Evolutionary conservation across 1,284 basidiomycete genomes (phyloP), one percentile per base, ranked within the genome.

Genomic region (Austroboletus rostrupii): DNA sequence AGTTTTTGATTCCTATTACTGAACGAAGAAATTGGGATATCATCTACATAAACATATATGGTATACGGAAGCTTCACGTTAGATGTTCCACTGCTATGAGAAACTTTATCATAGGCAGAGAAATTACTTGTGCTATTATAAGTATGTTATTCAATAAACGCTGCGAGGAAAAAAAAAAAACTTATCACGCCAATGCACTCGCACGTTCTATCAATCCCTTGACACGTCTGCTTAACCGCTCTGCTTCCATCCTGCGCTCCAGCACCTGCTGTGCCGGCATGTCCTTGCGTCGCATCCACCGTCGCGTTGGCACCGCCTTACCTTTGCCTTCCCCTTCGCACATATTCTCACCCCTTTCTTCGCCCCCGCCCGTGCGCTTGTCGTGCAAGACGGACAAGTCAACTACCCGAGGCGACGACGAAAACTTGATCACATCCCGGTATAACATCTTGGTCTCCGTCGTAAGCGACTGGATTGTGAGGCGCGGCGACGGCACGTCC

Each of bases 371-470:
- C 3, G 69, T 69, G 16, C 80, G 72, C 56, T 71, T 77, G 32
- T 75, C 72, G 48, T 80, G 78, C 49, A 84, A 61, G 20, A 68
- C 72, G 0, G 88, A 87, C 23, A 96, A 73, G 67, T 96, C 92
- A 35, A 97, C 86, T 35, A 97, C 83, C 9, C 81, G 78, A 0
- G 90, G 85, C 2, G 82, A 80, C 0, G 90, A 82, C 0, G 90
- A 87, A 66, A 88, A 92, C 57, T 79, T 76, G 56, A 93, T 83
- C 11, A 95, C 85, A 53, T 94, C 90, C 29, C 86, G 80, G 61
- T 90, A 90, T 11, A 96, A 73, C 28, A 87, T 63, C 64, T 90
- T 94, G 2, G 87, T 87, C 66, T 94, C 89, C 0, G 84, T 85
- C 1, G 84, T 75, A 40, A 95, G 75, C 0, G 85, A 78, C 32